Conservation (phyloP, 352 stramenopile species). For the Elongisporangium senticosum region DNA sequence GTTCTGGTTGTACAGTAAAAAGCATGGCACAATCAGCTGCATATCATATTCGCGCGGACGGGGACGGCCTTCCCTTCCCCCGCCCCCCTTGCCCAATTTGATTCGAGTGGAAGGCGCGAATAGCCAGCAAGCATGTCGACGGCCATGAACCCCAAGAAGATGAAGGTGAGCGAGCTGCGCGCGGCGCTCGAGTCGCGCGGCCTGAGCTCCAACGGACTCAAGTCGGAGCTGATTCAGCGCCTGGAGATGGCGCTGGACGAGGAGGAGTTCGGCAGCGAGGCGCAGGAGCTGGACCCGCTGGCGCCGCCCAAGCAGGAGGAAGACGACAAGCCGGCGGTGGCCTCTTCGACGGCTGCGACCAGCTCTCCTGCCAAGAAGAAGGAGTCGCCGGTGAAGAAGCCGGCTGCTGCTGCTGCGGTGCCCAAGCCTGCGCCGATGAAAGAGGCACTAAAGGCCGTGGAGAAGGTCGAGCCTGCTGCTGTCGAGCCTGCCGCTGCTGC, state of each 20-base stretch:
- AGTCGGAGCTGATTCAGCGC: conserved; percentile 87
- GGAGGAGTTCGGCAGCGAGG: conserved; percentile 80
- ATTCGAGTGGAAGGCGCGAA: conserved; percentile 1
- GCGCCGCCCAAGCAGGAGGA: conserved; percentile 28
- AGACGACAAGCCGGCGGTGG: conserved; percentile 19
- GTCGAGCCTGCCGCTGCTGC: conserved; percentile 1
- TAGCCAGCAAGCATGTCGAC: conserved; percentile 29
- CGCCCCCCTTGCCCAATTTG: neutral
- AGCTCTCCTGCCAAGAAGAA: conserved; percentile 21
- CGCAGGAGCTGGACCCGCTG: conserved; percentile 56
- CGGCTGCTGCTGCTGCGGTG: conserved; percentile 7
- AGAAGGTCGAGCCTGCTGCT: conserved; percentile 8
- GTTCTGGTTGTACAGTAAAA: neutral
- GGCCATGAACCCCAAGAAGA: conserved; percentile 87
- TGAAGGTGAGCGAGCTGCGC: conserved; percentile 88
- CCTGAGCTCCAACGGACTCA: conserved; percentile 82
- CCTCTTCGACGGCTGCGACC: conserved; percentile 6
- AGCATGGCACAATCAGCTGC: too few species aligned
- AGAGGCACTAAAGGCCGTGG: conserved; percentile 1
- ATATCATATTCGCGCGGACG: neutral
- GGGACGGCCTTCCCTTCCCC: conserved; percentile 1
- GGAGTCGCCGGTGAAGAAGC: conserved; percentile 8
- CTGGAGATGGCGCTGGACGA: conserved; percentile 84
- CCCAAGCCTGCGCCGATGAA: conserved; percentile 4
- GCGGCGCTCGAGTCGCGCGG: conserved; percentile 73